phyloP scores from a whole-genome alignment of 148 eudicot species.

The Tetragonia tetragonoides region DNA sequence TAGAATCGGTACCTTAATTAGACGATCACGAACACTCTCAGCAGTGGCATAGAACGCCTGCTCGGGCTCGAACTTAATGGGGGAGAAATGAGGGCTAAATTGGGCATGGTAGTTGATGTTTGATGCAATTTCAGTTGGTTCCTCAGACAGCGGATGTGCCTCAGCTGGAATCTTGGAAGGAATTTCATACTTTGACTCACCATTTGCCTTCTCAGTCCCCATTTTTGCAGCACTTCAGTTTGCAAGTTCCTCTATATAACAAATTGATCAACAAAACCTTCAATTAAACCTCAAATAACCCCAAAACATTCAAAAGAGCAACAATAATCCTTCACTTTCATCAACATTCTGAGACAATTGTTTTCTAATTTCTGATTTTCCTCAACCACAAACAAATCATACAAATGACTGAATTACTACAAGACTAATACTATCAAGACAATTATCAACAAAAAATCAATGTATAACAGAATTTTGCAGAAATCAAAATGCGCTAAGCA shows the following conservation, averaged over 20 bases:
- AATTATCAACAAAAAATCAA: neutral
- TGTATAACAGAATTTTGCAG: neutral
- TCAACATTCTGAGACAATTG: too few relatives aligned
- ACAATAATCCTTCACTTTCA: neutral
- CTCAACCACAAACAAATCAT: too few relatives aligned
- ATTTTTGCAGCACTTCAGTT: conserved; percentile 24
- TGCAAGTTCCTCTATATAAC: too few relatives aligned
- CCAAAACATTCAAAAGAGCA: neutral
- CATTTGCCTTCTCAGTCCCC: conserved; percentile 47
- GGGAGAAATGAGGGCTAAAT: conserved; percentile 93
- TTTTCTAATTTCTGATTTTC: too few relatives aligned
- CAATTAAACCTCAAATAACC: neutral
- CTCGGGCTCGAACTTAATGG: conserved; percentile 86
- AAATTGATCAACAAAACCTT: neutral
- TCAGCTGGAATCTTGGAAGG: conserved; percentile 50
- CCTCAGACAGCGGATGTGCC: conserved; percentile 68
- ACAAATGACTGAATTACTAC: too few relatives aligned
- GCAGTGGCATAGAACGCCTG: conserved; percentile 98
- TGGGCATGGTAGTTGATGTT: conserved; percentile 89
- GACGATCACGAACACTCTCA: conserved; percentile 92
- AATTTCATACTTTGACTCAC: conserved; percentile 35
- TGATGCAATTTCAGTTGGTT: conserved; percentile 71
- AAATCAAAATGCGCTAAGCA: neutral
- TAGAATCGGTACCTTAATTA: conserved; percentile 51
- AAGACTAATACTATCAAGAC: too few relatives aligned